Base-by-base conservation (phyloP, 1,139 yeast genomes). In the Suhomyces ambrosiae region DNA sequence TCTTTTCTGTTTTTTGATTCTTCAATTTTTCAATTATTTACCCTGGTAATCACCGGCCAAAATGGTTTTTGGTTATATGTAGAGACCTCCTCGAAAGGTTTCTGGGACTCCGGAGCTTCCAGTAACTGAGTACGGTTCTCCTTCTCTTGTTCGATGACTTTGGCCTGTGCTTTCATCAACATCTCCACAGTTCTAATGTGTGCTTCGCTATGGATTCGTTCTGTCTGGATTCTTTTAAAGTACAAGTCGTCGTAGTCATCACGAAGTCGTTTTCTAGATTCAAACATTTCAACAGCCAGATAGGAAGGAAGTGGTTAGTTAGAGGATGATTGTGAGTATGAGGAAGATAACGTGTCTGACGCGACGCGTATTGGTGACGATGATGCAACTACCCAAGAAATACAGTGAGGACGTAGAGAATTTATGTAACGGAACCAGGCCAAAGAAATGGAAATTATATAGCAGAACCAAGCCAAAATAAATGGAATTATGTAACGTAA, bases 141-240 rank as follows among this genome's bases (percentile, higher is more conserved):
- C 33, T 7, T 23, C 29, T 10, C 23, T 33, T 7, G 27, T 33
- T 27, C 33, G 28, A 23, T 12, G 22, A 27, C 16, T 19, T 30
- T 27, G 16, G 34, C 32, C 34, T 18, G 37, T 11, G 34, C 30
- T 8, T 12, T 17, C 61, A 68, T 54, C 56, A 68, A 46, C 49
- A 66, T 43, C 11, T 54, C 42, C 1, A 68, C 57, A 0, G 73
- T 68, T 22, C 48, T 43, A 7, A 49, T 37, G 38, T 68, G 74
- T 5, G 48, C 48, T 27, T 65, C 68, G 7, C 63, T 46, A 36
- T 58, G 65, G 19, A 68, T 66, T 35, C 49, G 52, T 8, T 45
- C 37, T 2, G 45, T 48, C 42, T 67, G 73, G 33, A 48, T 30
- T 19, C 59, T 49, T 38, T 64, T 63, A 19, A 27, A 22, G 14